Evolutionary conservation across 2,329 filamentous ascomycete genomes (phyloP), one percentile per base, ranked within the genome.

Genomic region (Aulographum hederae): DNA sequence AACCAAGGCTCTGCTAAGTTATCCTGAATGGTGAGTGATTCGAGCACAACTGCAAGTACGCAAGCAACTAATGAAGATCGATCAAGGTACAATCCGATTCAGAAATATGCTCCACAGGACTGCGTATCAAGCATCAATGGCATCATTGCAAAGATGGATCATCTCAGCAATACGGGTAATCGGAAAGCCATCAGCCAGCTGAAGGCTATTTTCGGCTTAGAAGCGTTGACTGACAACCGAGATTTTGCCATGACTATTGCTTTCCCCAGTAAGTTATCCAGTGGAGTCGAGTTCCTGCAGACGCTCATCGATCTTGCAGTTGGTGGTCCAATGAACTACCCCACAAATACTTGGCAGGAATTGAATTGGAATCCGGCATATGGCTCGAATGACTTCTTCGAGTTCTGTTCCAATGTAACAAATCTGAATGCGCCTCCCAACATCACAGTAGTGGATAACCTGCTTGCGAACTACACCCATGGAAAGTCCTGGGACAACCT

Each of bases 1-100:
- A 1, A 79, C 78, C 0, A 67, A 69, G 36, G 79, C 79, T 3
- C 77, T 89, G 33, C 72, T 70, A 40, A 78, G 89, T 42, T 86
- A 74, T 52, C 86, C 78, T 42, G 52, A 65, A 39, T 74, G 21
- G 21, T 25, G n/a, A 8, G 21, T 25, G 8, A 25, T 25, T n/a
- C 21, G n/a, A n/a, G n/a, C n/a, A n/a, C n/a, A n/a, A n/a, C n/a
- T n/a, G n/a, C n/a, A n/a, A 25, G 8, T 8, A 25, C 8, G n/a
- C 21, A n/a, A 25, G 8, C n/a, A 25, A 25, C 21, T 25, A 8
- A n/a, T 25, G 8, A 8, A 8, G 21, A n/a, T 25, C n/a, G 21
- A 25, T 25, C n/a, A n/a, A 25, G 73, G 43, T 73, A 60, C 42
- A 66, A 70, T 43, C 64, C 70, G 0, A 60, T 72, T 34, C 58